Conservation (phyloP, 108 stramenopile species). For the Stephanodiscus triporus region DNA sequence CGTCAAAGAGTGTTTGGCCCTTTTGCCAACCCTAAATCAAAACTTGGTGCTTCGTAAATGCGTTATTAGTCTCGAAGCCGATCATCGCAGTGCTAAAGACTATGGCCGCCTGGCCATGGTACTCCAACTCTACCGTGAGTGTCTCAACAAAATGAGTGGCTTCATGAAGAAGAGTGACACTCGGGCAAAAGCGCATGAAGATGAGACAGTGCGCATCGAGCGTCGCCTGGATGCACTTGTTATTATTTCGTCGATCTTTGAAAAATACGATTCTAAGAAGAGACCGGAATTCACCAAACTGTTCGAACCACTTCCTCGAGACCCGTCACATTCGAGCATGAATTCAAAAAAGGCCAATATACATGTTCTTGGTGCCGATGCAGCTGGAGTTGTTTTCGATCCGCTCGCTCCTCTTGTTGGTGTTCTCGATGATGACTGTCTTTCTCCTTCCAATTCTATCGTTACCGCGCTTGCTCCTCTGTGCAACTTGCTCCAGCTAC, state of each 20-base stretch:
- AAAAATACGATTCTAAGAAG: constrained; percentile 41
- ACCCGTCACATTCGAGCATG: constrained; percentile 27
- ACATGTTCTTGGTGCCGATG: constrained; percentile 38
- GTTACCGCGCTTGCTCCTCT: constrained; percentile 73
- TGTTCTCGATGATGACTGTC: constrained; percentile 30
- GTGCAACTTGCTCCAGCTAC: constrained; percentile 69
- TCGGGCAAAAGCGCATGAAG: constrained; percentile 35
- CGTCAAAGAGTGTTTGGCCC: constrained; percentile 38
- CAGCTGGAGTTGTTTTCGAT: constrained; percentile 57
- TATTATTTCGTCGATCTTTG: constrained; percentile 72
- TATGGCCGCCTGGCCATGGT: constrained; percentile 70
- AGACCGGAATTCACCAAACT: constrained; percentile 64
- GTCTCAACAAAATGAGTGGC: constrained; percentile 37
- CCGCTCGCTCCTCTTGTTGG: constrained; percentile 64
- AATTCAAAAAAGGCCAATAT: constrained; percentile 1
- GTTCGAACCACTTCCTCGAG: constrained; percentile 64
- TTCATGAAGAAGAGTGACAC: constrained; percentile 35
- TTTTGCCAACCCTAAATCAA: constrained; percentile 41
- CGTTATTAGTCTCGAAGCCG: constrained; percentile 45
- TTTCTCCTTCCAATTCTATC: constrained; percentile 25
- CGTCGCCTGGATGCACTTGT: constrained; percentile 77
- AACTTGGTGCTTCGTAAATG: constrained; percentile 54
- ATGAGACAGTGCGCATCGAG: constrained; percentile 64
- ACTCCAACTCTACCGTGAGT: constrained; percentile 62
- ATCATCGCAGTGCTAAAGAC: constrained; percentile 33